Evolutionary conservation across 371 early-diverging fungal genomes (phyloP).

Genomic region (Batrachochytrium dendrobatidis): DNA sequence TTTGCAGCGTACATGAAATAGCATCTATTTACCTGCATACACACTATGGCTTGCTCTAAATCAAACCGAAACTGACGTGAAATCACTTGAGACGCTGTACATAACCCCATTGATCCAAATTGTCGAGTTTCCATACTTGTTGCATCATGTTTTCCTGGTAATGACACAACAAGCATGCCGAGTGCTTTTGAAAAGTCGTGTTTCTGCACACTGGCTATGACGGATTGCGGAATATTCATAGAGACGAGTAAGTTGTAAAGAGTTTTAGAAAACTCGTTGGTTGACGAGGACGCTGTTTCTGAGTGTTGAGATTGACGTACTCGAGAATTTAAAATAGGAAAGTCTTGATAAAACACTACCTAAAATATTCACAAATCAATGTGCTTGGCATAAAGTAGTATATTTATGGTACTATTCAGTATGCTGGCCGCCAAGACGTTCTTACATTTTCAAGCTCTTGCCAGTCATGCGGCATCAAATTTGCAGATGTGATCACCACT

Average conservation of each 20-base stretch:
- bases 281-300: not conserved
- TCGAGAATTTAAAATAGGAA: too few relatives aligned
- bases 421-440: not conserved
- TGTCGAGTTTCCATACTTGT: too few relatives aligned
- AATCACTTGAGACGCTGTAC: too few relatives aligned
- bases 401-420: conserved; percentile 9
- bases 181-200: conserved; percentile 1
- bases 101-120: too few relatives aligned
- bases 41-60: too few relatives aligned
- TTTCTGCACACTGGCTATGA: not conserved
- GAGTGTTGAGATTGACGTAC: not conserved
- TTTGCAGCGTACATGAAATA: too few relatives aligned
- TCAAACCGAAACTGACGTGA: too few relatives aligned
- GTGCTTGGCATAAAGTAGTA: not conserved
- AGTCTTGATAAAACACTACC: conserved; percentile 9
- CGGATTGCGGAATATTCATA: conserved; percentile 2
- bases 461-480: conserved; percentile 38
- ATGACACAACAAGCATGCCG: not conserved
- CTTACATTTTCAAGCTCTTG: conserved; percentile 25
- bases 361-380: conserved; percentile 2
- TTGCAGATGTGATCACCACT: conserved; percentile 31
- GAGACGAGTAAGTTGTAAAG: not conserved
- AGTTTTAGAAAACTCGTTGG: not conserved
- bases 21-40: too few relatives aligned
- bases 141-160: not conserved